phyloP scores from a whole-genome alignment of 176 grass and related monocot genomes.

The Avena atlantica region DNA sequence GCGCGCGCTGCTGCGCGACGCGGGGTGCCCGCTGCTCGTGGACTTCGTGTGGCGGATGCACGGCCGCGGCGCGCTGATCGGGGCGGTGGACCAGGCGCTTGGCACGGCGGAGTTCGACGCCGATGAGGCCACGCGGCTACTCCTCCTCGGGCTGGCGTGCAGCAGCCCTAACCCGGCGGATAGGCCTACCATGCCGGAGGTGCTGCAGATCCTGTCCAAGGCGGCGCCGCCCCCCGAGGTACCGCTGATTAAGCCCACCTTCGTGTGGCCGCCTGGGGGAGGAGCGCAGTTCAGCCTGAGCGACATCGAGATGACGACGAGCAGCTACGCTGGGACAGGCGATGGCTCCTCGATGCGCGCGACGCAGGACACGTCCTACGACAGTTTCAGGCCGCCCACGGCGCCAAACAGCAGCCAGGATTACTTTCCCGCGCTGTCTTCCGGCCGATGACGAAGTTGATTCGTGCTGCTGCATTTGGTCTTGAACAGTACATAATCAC shows the following conservation, averaged over 20 bases:
- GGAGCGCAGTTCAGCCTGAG: conserved; percentile 30
- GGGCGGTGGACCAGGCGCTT: conserved; percentile 50
- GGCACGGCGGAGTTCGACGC: conserved; percentile 33
- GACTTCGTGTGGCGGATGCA: conserved; percentile 72
- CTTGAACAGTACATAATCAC: background rate
- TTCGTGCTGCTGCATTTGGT: background rate
- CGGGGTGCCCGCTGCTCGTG: conserved; percentile 33
- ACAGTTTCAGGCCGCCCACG: background rate
- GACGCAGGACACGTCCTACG: conserved; percentile 6
- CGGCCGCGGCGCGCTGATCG: conserved; percentile 50
- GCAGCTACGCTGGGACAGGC: conserved; percentile 2
- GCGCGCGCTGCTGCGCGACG: conserved; percentile 20
- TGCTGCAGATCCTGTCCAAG: conserved; percentile 57
- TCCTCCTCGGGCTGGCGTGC: conserved; percentile 64
- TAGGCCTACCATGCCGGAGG: conserved; percentile 47
- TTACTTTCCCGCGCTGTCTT: conserved; percentile 41
- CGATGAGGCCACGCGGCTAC: conserved; percentile 44
- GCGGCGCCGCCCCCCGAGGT: conserved; percentile 47
- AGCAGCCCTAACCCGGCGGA: conserved; percentile 53
- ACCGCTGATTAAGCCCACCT: conserved; percentile 41
- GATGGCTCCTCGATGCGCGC: background rate
- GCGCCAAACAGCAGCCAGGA: conserved; percentile 23
- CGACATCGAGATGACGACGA: conserved; percentile 34
- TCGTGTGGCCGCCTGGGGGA: conserved; percentile 58
- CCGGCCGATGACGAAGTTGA: conserved; percentile 37